phyloP scores from a whole-genome alignment of 2,329 filamentous ascomycete genomes.

The Elsinoe australis region DNA sequence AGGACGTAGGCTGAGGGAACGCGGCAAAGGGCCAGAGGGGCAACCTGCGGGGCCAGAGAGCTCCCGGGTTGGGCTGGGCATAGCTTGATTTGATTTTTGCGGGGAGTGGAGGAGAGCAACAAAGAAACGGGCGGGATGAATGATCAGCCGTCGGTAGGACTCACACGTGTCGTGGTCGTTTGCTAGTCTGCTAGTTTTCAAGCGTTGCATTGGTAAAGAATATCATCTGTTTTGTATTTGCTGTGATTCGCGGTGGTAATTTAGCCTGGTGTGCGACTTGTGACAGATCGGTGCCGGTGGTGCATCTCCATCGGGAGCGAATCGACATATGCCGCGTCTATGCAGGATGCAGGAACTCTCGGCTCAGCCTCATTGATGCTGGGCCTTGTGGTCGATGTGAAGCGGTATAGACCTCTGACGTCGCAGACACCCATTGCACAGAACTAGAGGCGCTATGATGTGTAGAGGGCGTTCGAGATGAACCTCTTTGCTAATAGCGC shows the following conservation, averaged over 20 bases:
- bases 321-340: not conserved
- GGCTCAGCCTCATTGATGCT: not conserved
- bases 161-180: conserved; percentile 7
- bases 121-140: not conserved
- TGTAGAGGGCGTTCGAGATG: conserved; percentile 9
- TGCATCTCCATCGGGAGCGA: conserved; percentile 6
- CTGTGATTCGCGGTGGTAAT: no score
- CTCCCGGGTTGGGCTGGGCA: conserved; percentile 24
- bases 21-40: conserved; percentile 41
- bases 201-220: conserved; percentile 10
- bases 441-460: no score
- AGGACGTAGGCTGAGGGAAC: conserved; percentile 73
- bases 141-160: not conserved
- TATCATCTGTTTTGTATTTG: conserved; percentile 8
- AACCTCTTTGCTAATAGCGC: conserved; percentile 7
- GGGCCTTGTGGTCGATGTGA: not conserved
- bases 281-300: not conserved
- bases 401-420: not conserved
- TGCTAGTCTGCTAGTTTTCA: not conserved
- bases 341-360: conserved; percentile 14
- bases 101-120: conserved; percentile 1
- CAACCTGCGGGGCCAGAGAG: conserved; percentile 26
- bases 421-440: no score
- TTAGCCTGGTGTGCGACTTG: no score
- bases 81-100: conserved; percentile 16